Evolutionary conservation across 1,139 yeast species (phyloP), one percentile per base, ranked within the genome.

Genomic region (Wickerhamomyces sp.): DNA sequence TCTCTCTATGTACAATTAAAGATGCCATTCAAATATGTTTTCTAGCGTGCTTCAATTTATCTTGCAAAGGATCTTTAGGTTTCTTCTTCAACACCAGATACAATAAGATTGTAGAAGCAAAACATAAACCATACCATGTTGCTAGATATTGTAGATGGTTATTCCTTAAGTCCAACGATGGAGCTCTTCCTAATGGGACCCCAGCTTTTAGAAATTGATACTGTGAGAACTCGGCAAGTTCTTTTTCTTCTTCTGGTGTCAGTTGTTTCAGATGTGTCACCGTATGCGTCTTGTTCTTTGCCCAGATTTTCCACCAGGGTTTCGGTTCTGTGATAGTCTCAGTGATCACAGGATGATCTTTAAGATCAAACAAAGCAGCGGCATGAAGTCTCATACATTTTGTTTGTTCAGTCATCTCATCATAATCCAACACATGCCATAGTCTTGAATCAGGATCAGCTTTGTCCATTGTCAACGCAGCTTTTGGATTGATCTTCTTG

Each of bases 51-150:
- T 52, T 64, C 45, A 71, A 36, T 44, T 71, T 72, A 19, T 69
- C 75, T 16, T 56, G 52, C 38, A 61, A 54, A 30, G 60, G 75
- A 48, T 47, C 70, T 38, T 47, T 59, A 48, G 54, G 75, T 54
- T 57, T 63, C 56, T 72, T 76, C 49, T 61, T 72, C 41, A 82
- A 54, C 10, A 85, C 77, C 23, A 72, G 59, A 35, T 75, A 58
- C 17, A 89, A 66, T 55, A 85, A 70, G 23, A 79, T 75, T 0
- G 88, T 54, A 31, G 95, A 82, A 25, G 84, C 72, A 26, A 82
- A 51, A 1, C 88, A 78, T 28, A 88, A 72, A 0, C 95, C 95
- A 57, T 86, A 91, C 99, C 99, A 91, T 1, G 99, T 91, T 16
- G 87, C 75, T 51, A 91, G 65, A 57, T 91, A 91, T 59, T 91